Evolutionary conservation across 169 alveolate genomes (phyloP), one percentile per base, ranked within the genome.

Genomic region (Fabrea salina): DNA sequence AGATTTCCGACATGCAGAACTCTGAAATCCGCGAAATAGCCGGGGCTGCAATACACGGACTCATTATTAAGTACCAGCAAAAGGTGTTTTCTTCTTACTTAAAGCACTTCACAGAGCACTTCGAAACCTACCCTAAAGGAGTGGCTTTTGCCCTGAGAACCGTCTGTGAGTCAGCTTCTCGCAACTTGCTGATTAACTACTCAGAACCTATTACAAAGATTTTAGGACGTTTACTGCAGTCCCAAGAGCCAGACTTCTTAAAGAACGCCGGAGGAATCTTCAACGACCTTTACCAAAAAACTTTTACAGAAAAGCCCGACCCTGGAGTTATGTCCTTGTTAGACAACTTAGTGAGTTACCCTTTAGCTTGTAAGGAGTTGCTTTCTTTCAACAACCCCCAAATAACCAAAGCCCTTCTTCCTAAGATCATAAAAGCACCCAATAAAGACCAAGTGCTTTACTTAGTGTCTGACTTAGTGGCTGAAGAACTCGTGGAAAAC

Each of bases 11-110:
- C 25, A 33, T 16, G 8, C n/a, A 61, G 2, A 51, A 32, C 0
- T 8, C 74, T 16, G 74, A 61, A 61, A 47, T 51, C 13, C 74
- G 74, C 32, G 74, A 61, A 61, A 61, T 61, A 13, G 74, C 74
- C 1, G 44, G 41, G n/a, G 11, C n/a, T 2, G 41, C 74, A n/a
- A 37, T 61, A 16, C 74, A 61, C 16, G 32, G 32, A 1, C 54
- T 61, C n/a, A 61, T 61, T 13, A 16, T 13, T n/a, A 61, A 61
- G 25, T 61, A 61, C 25, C 74, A 61, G 39, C n/a, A 37, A 13
- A 61, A 61, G 50, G 25, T 61, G 27, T 61, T 61, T 5, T 61
- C 74, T 16, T 16, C 37, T 35, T 61, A 61, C 3, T 8, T 61
- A 13, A 1, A 37, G 13, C 74, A 61, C 32, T 61, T 61, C 22